These are phyloP conservation scores for Monosporozyma aquatica DNA, from an alignment of 805 yeast species.

Conservation along the genomic window DNA sequence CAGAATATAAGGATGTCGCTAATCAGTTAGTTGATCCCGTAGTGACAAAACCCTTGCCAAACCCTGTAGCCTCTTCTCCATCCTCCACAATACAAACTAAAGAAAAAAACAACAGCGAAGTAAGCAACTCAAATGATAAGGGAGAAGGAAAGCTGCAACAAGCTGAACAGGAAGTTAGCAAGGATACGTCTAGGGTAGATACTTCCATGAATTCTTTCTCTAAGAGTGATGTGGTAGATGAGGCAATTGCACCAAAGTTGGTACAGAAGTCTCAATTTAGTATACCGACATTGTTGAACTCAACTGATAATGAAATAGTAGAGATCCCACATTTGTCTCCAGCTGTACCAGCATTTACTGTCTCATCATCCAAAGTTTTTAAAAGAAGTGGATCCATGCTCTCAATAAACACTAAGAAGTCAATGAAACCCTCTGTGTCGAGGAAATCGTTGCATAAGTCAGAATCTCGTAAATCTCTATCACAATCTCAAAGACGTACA, in stretches of 20 bases:
- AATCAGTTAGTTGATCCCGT: background rate
- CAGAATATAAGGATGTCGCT: constrained; percentile 3
- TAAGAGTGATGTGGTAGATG: constrained; percentile 4
- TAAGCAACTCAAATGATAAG: background rate
- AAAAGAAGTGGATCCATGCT: constrained; percentile 17
- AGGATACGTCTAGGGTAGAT: no score
- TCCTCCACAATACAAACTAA: background rate
- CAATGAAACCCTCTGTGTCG: constrained; percentile 10
- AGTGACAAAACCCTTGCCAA: background rate
- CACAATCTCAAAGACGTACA: constrained; percentile 12
- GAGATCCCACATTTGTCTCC: constrained; percentile 13
- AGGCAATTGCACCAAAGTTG: constrained; percentile 21
- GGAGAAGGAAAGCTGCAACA: no score
- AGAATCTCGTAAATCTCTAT: constrained; percentile 10
- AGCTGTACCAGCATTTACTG: constrained; percentile 20
- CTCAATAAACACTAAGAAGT: constrained; percentile 15
- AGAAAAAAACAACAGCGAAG: background rate
- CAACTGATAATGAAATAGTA: background rate
- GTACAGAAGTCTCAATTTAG: constrained; percentile 28
- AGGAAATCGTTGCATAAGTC: constrained; percentile 11
- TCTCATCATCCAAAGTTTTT: constrained; percentile 23
- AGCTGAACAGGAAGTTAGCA: no score
- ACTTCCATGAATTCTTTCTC: no score
- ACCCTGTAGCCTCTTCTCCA: background rate
- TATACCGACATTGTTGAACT: constrained; percentile 14